Base-by-base conservation (phyloP, 345 rosid genomes). In the Microcos paniculata region DNA sequence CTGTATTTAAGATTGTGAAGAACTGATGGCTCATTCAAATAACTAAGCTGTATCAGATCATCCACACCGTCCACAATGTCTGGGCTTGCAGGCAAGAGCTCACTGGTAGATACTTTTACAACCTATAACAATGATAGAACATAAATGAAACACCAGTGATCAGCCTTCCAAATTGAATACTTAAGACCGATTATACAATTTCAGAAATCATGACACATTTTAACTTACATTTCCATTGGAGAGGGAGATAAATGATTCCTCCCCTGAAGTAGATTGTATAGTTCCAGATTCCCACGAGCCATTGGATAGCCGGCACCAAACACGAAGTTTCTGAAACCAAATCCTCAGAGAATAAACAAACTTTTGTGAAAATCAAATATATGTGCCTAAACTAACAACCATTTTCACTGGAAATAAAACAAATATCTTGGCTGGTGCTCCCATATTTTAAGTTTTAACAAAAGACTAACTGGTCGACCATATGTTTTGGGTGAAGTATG, bases 11-110 rank as follows among this genome's bases (percentile, higher is more conserved):
- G 88, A 81, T 94, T 96, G 85, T 92, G 84, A 81, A 96, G 90
- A 78, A 94, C 91, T 2, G 98, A 90, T 43, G 98, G 99, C 77
- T 96, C 99, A 70, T 96, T 96, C 84, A 96, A 80, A 89, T 90
- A 94, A 85, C 94, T 91, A 78, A 96, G 99, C 80, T 91, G 96
- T 77, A 89, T 83, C 76, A 96, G 97, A 80, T 96, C 93, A 82
- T 90, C 94, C 74, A 85, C 95, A 33, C 95, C 97, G 83, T 89
- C 92, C 52, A 96, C 85, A 43, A 96, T 85, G 81, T 92, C 93
- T 6, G 99, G 97, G 82, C 94, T 96, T 79, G 99, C 93, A 71
- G 99, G 99, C 67, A 91, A 87, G 77, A 96, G 94, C 56, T 92
- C 91, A 65, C 78, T 87, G 31, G 86, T 85, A 5, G 93, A 81